Evolutionary conservation across 139 green algal genomes (phyloP), one percentile per base, ranked within the genome.

Genomic region (Micractinium conductrix): DNA sequence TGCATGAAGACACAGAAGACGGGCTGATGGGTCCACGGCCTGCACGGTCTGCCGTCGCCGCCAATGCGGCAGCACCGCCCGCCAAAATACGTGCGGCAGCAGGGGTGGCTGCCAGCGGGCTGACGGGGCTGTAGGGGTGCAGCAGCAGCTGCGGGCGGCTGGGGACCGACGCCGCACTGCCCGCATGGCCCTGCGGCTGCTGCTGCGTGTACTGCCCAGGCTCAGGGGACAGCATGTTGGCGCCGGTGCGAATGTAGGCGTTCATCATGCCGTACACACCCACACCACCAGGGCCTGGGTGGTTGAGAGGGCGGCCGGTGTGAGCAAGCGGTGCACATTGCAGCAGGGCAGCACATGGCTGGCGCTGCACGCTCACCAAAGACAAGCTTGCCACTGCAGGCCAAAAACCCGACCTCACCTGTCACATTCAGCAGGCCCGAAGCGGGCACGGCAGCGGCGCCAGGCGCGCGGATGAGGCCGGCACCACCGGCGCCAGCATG

Each of bases 211-310:
- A 5, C 68, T 44, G 43, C 45, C 82, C 74, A 16, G 86, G 86
- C 70, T 90, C 86, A 5, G 86, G 86, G 2, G 86, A 90, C 44
- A 90, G 83, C 74, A 83, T 79, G 26, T 86, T 67, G 14, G 86
- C 76, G 1, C 86, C 86, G 24, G 86, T 90, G 44, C 86, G 81
- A 33, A 90, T 45, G 76, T 86, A 88, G 21, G 79, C 75, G 37
- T 90, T 79, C 33, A 90, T 44, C 53, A 88, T 73, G 37, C 72
- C 43, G 33, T 76, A 75, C 60, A 85, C 73, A 30, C 76, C 83
- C 55, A 38, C 35, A 7, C 79, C 45, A 38, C 79, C 65, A 2
- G 45, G 79, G 33, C 65, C 65, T 74, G 75, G 33, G 21, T 2
- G 48, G 48, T 35, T 8, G 12, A 12, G 28, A 1, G 4, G 28